Percentiles rank a stretch among this genome's conserved stretches.
Evolutionary conservation across 1,139 yeast genomes (phyloP).

Genomic region (Taphrina deformans): DNA sequence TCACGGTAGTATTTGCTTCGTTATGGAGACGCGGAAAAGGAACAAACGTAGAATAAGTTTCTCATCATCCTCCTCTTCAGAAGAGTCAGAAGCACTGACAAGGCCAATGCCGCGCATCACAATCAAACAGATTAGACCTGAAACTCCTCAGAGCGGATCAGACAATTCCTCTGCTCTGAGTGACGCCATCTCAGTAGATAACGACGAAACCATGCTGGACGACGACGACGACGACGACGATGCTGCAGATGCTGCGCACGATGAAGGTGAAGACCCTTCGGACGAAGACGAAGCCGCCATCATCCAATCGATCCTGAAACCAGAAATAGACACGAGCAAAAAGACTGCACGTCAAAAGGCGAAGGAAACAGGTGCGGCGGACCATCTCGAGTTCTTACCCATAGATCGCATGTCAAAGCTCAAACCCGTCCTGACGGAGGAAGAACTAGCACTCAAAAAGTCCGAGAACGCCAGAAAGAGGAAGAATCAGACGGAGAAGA

Average conservation of each 20-base stretch:
- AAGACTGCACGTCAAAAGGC: conserved; percentile 26
- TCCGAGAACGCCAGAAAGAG: conserved; percentile 89
- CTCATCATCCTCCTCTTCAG: conserved; percentile 20
- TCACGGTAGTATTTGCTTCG: not conserved
- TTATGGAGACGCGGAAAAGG: conserved; percentile 31
- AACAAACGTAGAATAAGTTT: conserved; percentile 29
- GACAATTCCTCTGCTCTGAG: conserved; percentile 2
- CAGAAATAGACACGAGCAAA: conserved; percentile 36
- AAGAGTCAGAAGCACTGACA: not conserved
- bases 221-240: conserved; percentile 38
- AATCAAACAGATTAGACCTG: conserved; percentile 11
- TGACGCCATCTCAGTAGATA: not conserved
- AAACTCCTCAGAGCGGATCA: conserved; percentile 3
- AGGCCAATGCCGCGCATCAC: conserved; percentile 9
- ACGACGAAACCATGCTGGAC: conserved; percentile 38
- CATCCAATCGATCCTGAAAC: conserved; percentile 36
- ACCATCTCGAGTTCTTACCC: conserved; percentile 45
- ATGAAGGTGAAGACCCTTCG: conserved; percentile 40
- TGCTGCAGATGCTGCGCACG: conserved; percentile 38
- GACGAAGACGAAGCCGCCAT: conserved; percentile 42
- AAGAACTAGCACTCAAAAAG: conserved; percentile 74
- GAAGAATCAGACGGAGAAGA: conserved; percentile 77
- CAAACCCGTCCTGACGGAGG: conserved; percentile 67
- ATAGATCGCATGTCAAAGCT: conserved; percentile 46
- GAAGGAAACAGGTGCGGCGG: conserved; percentile 31